These are phyloP conservation scores for Neoboletus subvelutipes DNA, from an alignment of 768 basidiomycete species.

Conservation along the genomic window DNA sequence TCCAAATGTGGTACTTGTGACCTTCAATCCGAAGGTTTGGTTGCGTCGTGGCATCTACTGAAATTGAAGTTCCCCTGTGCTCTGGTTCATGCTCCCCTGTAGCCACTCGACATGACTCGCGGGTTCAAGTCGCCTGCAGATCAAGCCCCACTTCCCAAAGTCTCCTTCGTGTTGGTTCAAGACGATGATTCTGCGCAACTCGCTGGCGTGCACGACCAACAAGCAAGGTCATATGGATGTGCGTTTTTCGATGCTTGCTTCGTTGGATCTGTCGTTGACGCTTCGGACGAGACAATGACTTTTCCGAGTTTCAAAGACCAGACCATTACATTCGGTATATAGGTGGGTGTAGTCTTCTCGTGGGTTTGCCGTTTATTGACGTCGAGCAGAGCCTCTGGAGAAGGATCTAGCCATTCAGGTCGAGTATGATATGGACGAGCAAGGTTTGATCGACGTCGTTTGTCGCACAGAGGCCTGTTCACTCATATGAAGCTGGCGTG, in stretches of 20 bases:
- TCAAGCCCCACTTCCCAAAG: constrained; percentile 54
- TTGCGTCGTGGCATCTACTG: constrained; percentile 9
- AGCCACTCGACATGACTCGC: constrained; percentile 36
- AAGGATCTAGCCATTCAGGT: constrained; percentile 89
- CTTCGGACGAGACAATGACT: constrained; percentile 55
- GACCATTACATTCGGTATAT: constrained; percentile 91
- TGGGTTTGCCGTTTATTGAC: constrained; percentile 5
- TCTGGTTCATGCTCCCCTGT: background rate
- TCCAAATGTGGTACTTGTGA: constrained; percentile 19
- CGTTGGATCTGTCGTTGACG: constrained; percentile 2
- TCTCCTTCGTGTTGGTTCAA: constrained; percentile 64
- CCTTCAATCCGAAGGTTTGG: background rate
- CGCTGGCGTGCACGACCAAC: constrained; percentile 60
- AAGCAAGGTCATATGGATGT: constrained; percentile 75
- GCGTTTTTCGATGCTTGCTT: constrained; percentile 30
- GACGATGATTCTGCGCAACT: constrained; percentile 62
- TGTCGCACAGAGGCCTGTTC: background rate
- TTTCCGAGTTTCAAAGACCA: constrained; percentile 69
- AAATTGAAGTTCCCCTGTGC: constrained; percentile 21
- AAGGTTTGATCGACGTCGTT: constrained; percentile 53
- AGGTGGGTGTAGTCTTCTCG: constrained; percentile 45
- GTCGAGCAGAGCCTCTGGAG: constrained; percentile 77
- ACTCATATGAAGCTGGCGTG: constrained; percentile 2
- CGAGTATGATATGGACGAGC: constrained; percentile 99
- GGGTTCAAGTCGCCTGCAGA: constrained; percentile 37